Percentiles rank a stretch among this genome's conserved stretches.
Conservation (phyloP, 2,329 filamentous ascomycete genomes). For the Colletotrichum sp. region DNA sequence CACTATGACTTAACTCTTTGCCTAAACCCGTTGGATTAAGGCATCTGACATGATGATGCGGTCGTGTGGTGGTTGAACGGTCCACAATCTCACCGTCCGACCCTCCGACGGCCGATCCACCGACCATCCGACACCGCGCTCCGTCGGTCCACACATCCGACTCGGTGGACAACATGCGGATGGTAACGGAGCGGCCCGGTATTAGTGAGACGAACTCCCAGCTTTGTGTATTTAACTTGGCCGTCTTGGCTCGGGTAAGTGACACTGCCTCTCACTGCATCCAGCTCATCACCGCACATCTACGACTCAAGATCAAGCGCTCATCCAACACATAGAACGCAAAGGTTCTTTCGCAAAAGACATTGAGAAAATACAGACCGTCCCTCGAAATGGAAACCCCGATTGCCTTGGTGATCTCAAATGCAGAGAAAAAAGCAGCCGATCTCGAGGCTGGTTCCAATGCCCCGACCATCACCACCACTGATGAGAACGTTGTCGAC, state of each 20-base stretch:
- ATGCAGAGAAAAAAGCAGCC: not conserved
- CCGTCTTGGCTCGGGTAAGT: not conserved
- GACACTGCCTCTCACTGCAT: not conserved
- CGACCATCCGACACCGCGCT: not conserved
- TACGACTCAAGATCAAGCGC: too few species aligned
- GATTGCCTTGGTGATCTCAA: not conserved
- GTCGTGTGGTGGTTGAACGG: not conserved
- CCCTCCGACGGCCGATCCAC: not conserved
- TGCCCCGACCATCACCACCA: not conserved
- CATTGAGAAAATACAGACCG: too few species aligned
- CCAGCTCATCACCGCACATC: not conserved
- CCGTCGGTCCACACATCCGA: not conserved
- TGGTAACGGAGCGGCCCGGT: not conserved
- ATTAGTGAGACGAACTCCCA: not conserved
- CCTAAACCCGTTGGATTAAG: not conserved
- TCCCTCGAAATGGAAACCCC: not conserved
- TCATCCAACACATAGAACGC: too few species aligned
- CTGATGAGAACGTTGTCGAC: constrained; percentile 43
- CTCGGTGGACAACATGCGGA: not conserved
- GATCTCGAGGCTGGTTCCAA: not conserved
- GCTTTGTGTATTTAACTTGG: not conserved
- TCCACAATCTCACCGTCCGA: not conserved
- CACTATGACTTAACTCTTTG: not conserved
- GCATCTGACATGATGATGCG: not conserved
- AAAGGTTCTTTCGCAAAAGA: too few species aligned